These are phyloP conservation scores for Monilinia vaccinii-corymbosi DNA, from an alignment of 2,329 filamentous ascomycete genomes.

Conservation along the genomic window DNA sequence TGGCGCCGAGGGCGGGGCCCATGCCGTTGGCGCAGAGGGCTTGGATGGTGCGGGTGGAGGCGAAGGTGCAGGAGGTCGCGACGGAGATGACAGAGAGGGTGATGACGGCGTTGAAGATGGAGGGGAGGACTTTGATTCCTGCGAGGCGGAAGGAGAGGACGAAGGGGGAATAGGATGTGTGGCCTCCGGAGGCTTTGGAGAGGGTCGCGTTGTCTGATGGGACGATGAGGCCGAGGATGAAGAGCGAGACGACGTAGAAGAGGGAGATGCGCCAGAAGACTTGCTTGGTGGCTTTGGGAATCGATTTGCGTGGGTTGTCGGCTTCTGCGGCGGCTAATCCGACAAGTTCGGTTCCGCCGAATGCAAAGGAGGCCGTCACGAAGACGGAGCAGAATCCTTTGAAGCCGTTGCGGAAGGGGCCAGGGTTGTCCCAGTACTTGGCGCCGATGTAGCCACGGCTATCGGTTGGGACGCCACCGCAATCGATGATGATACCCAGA, in stretches of 20 bases:
- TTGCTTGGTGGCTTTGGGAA: constrained; percentile 83
- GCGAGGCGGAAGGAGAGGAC: constrained; percentile 85
- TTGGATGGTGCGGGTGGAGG: constrained; percentile 80
- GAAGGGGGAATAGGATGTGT: constrained; percentile 70
- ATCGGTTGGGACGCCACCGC: constrained; percentile 46
- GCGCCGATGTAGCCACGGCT: constrained; percentile 54
- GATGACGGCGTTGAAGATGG: constrained; percentile 90
- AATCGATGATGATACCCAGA: constrained; percentile 66
- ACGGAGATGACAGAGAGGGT: constrained; percentile 84
- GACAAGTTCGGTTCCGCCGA: constrained; percentile 67
- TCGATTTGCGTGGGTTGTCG: constrained; percentile 65
- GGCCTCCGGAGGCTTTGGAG: constrained; percentile 50
- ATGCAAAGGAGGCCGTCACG: constrained; percentile 63
- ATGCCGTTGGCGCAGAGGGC: constrained; percentile 82
- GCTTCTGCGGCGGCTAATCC: constrained; percentile 71
- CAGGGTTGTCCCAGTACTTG: constrained; percentile 69
- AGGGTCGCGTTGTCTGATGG: constrained; percentile 60
- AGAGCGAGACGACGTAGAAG: constrained; percentile 75
- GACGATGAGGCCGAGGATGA: constrained; percentile 74
- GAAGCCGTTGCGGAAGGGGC: constrained; percentile 69
- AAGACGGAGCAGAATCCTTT: constrained; percentile 62
- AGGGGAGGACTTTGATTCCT: constrained; percentile 70
- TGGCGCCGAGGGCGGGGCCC: constrained; percentile 66
- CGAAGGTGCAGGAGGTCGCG: constrained; percentile 87
- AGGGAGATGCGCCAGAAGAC: constrained; percentile 91